These are phyloP conservation scores for Aureobasidium namibiae DNA, from an alignment of 2,329 filamentous ascomycete species.

Conservation along the genomic window DNA sequence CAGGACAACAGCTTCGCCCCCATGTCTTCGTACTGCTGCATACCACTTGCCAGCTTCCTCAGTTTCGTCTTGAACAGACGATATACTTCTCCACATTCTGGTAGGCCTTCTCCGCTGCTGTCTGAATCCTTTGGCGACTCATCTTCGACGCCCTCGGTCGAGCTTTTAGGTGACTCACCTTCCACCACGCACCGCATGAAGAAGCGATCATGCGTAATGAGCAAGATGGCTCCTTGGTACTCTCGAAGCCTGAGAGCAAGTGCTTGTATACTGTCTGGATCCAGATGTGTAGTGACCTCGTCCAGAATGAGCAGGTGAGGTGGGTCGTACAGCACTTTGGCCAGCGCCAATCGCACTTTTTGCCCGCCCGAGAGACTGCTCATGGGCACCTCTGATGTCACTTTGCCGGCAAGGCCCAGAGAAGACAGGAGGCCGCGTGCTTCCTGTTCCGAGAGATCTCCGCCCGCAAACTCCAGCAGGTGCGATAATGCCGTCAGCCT, in stretches of 20 bases:
- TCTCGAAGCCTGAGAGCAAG: slow-evolving; percentile 56
- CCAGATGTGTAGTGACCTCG: slow-evolving; percentile 77
- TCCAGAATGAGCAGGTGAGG: slow-evolving; percentile 71
- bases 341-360: slow-evolving; percentile 56
- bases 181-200: slow-evolving; percentile 68
- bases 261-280: slow-evolving; percentile 70
- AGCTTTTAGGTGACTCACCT: slow-evolving; percentile 33
- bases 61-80: neutral
- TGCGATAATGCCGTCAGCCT: slow-evolving; percentile 57
- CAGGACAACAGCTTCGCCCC: neutral
- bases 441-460: slow-evolving; percentile 55
- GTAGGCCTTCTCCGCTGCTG: neutral
- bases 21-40: neutral
- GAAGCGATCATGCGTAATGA: slow-evolving; percentile 78
- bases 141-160: neutral
- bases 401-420: slow-evolving; percentile 61
- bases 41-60: neutral
- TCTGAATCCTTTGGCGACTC: neutral
- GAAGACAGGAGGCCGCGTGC: slow-evolving; percentile 58
- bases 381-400: slow-evolving; percentile 66
- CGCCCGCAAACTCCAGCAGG: slow-evolving; percentile 36
- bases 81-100: neutral
- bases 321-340: slow-evolving; percentile 57
- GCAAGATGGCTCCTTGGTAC: slow-evolving; percentile 66
- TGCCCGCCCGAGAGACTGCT: slow-evolving; percentile 72